phyloP scores from a whole-genome alignment of 441 rosid genomes.

The Gossypium davidsonii region DNA sequence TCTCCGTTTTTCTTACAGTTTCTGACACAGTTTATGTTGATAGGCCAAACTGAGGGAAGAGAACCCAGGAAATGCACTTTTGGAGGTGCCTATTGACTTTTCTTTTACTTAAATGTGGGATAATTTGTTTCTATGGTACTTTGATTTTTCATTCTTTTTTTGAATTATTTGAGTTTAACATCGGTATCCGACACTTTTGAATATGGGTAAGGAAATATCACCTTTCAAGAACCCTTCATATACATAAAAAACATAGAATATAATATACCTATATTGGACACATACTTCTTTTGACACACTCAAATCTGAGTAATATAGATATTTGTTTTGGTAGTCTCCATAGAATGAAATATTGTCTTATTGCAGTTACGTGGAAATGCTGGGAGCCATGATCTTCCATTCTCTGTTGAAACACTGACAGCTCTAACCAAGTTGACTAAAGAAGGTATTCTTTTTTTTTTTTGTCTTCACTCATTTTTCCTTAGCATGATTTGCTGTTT shows the following conservation, averaged over 20 bases:
- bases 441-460: conserved; percentile 42
- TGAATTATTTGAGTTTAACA: not conserved
- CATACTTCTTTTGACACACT: not conserved
- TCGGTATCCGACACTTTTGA: not conserved
- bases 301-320: not conserved
- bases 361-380: conserved; percentile 84
- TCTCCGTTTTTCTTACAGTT: conserved; percentile 2
- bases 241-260: not conserved
- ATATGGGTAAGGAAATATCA: not conserved
- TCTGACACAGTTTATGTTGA: conserved; percentile 9
- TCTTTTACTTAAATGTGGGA: not conserved
- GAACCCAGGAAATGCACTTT: conserved; percentile 71
- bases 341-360: conserved; percentile 11
- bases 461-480: not conserved
- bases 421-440: conserved; percentile 49
- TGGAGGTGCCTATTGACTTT: conserved; percentile 50
- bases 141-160: not conserved
- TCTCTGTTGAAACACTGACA: conserved; percentile 66
- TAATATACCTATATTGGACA: not conserved
- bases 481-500: not conserved
- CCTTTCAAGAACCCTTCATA: not conserved
- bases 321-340: not conserved
- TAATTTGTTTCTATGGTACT: not conserved
- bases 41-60: conserved; percentile 75
- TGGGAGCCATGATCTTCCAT: conserved; percentile 93